Evolutionary conservation across 2,329 filamentous ascomycete genomes (phyloP).

Genomic region (Penicillium capsulatum): DNA sequence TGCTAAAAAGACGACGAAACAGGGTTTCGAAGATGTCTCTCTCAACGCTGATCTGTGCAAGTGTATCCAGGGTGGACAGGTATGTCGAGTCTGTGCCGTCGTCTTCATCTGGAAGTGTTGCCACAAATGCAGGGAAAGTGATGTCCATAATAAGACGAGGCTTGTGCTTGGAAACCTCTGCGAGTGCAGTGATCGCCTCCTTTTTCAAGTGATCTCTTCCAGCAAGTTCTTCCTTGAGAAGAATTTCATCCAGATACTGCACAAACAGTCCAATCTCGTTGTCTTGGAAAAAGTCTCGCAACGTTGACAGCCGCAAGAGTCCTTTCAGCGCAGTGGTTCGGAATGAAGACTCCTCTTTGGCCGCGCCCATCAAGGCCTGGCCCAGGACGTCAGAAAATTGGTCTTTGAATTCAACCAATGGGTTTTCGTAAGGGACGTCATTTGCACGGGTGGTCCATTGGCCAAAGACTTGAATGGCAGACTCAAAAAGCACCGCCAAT

Average conservation of each 20-base stretch:
- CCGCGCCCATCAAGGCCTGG: constrained; percentile 50
- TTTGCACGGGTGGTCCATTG: constrained; percentile 49
- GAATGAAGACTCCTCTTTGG: constrained; percentile 51
- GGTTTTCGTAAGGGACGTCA: constrained; percentile 38
- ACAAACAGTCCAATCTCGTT: constrained; percentile 52
- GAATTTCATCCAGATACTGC: constrained; percentile 57
- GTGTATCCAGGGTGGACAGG: constrained; percentile 56
- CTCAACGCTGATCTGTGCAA: constrained; percentile 61
- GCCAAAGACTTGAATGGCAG: constrained; percentile 56
- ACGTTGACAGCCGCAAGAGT: constrained; percentile 44
- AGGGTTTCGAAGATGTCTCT: constrained; percentile 61
- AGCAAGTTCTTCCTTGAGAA: constrained; percentile 56
- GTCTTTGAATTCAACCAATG: constrained; percentile 48
- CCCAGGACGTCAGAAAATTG: constrained; percentile 53
- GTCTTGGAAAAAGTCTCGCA: constrained; percentile 48
- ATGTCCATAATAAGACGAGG: constrained; percentile 60
- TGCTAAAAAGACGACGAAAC: constrained; percentile 60
- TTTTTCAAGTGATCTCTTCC: constrained; percentile 56
- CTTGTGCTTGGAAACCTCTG: constrained; percentile 59
- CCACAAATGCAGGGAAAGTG: constrained; percentile 63
- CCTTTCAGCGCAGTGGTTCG: constrained; percentile 47
- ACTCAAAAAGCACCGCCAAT: constrained; percentile 54
- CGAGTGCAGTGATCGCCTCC: constrained; percentile 55
- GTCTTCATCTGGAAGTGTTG: constrained; percentile 57
- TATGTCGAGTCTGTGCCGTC: constrained; percentile 47